These are phyloP conservation scores for Vinca major DNA, from an alignment of 305 asterid species.

Conservation along the genomic window DNA sequence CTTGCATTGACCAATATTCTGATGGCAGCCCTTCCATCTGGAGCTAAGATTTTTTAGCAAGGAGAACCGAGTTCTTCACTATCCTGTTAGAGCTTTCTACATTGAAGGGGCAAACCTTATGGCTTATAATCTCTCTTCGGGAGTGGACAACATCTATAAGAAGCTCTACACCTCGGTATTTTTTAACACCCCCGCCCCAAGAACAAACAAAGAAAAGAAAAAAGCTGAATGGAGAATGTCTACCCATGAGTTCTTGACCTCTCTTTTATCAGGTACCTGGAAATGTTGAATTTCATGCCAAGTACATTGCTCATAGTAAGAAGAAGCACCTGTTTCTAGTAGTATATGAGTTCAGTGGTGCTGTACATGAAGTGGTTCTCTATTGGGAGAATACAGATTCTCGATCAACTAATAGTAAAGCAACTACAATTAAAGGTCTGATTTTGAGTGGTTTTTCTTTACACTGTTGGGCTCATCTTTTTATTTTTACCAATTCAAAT, in stretches of 20 bases:
- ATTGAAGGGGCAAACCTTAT: slow-evolving; percentile 82
- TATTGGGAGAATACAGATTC: slow-evolving; percentile 97
- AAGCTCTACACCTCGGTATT: slow-evolving; percentile 83
- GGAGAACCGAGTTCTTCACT: slow-evolving; percentile 85
- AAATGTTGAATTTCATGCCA: slow-evolving; percentile 75
- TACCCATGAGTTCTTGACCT: slow-evolving; percentile 20
- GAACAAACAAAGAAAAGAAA: no score
- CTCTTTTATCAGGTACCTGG: slow-evolving; percentile 70
- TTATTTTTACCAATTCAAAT: slow-evolving; percentile 11
- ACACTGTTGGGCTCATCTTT: slow-evolving; percentile 8
- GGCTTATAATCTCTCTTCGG: slow-evolving; percentile 93
- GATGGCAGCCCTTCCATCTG: slow-evolving; percentile 84
- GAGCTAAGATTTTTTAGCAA: slow-evolving; percentile 91
- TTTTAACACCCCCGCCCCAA: neutral
- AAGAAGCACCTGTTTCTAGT: slow-evolving; percentile 86
- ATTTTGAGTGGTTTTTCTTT: slow-evolving; percentile 14
- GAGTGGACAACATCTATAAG: slow-evolving; percentile 78
- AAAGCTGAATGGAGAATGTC: neutral
- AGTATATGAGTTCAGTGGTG: slow-evolving; percentile 65
- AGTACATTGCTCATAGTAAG: slow-evolving; percentile 62
- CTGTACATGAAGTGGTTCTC: slow-evolving; percentile 71
- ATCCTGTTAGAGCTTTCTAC: slow-evolving; percentile 95
- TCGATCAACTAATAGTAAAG: slow-evolving; percentile 75
- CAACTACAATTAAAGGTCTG: slow-evolving; percentile 71
- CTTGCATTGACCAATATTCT: slow-evolving; percentile 6